Evolutionary conservation across 2,329 filamentous ascomycete species (phyloP).

Genomic region (Sclerotinia sclerotiorum): DNA sequence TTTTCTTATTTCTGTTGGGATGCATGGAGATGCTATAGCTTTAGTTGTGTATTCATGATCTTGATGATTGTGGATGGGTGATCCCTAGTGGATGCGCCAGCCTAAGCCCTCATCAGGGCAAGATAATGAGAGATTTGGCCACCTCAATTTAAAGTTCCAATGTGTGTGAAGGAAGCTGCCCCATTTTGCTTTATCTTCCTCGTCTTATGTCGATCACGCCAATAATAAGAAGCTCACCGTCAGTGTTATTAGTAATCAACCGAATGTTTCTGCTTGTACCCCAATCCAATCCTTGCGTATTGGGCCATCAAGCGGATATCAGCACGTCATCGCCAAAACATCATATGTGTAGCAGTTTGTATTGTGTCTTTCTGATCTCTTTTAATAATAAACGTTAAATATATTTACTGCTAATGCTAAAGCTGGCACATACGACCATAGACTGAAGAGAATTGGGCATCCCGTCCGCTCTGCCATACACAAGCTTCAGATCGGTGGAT

Average conservation of each 20-base stretch:
- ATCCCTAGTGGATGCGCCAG: constrained; percentile 38
- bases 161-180: not conserved
- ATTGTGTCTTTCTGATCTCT: not conserved
- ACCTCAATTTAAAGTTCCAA: constrained; percentile 33
- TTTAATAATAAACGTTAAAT: rapidly evolving
- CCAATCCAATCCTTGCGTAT: not conserved
- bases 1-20: constrained; percentile 41
- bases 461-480: constrained; percentile 22
- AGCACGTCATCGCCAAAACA: not conserved
- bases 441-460: constrained; percentile 22
- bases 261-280: not conserved
- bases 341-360: not conserved
- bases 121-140: constrained; percentile 42
- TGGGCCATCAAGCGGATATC: not conserved
- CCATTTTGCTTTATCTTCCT: not conserved
- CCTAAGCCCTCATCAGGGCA: constrained; percentile 39
- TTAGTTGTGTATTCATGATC: constrained; percentile 37
- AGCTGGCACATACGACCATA: not conserved
- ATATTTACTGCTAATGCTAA: rapidly evolving
- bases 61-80: constrained; percentile 39
- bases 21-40: constrained; percentile 40
- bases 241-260: not conserved
- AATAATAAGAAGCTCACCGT: not conserved
- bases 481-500: constrained; percentile 21
- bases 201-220: not conserved